Conservation (phyloP, 305 asterid genomes). For the Andrographis paniculata region DNA sequence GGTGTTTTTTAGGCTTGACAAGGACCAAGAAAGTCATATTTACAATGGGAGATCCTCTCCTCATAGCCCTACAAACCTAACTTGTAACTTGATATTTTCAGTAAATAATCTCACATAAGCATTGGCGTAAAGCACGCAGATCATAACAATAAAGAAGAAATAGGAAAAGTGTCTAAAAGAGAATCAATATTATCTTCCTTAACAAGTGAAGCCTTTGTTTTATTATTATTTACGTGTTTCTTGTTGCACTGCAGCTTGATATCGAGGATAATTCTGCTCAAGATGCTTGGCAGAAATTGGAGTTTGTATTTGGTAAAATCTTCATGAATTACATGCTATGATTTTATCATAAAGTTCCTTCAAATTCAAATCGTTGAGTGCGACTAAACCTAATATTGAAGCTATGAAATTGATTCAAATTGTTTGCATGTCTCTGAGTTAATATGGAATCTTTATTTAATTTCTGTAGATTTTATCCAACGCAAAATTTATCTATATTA, state of each 20-base stretch:
- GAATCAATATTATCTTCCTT: not conserved
- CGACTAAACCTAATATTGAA: too few species aligned
- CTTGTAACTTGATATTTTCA: slow-evolving; percentile 3
- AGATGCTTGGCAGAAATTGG: slow-evolving; percentile 74
- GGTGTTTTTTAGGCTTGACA: not conserved
- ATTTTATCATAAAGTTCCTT: too few species aligned
- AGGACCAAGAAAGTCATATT: not conserved
- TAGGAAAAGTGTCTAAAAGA: too few species aligned
- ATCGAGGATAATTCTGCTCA: slow-evolving; percentile 74
- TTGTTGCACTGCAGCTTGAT: slow-evolving; percentile 67
- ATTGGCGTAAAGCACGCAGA: not conserved
- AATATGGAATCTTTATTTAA: too few species aligned
- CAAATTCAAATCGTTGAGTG: too few species aligned
- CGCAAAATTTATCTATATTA: too few species aligned
- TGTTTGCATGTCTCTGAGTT: too few species aligned
- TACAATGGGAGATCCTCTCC: not conserved
- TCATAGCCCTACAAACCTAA: not conserved
- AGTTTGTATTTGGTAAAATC: slow-evolving; percentile 82
- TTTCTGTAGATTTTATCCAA: too few species aligned
- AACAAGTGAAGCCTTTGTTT: not conserved
- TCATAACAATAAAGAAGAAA: too few species aligned
- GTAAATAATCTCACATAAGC: not conserved
- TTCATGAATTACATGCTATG: not conserved
- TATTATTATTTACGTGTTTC: slow-evolving; percentile 18
- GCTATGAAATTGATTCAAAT: too few species aligned